Base-by-base conservation (phyloP, 257 asterid genomes). In the Salvia splendens region DNA sequence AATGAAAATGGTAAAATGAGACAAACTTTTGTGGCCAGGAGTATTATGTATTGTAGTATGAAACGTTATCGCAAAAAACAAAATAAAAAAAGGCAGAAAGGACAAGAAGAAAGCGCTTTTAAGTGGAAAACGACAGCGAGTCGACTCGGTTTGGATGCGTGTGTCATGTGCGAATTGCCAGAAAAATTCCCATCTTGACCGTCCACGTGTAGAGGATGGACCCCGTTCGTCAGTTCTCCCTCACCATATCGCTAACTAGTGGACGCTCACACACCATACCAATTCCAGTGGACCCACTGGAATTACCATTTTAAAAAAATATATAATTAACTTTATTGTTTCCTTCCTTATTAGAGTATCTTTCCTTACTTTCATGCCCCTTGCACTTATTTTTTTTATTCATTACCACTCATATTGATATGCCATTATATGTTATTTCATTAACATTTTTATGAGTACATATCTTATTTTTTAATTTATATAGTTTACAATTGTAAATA, bases 91-190 rank as follows among this genome's bases (percentile, higher is more conserved):
- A 11, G 28, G 33, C 4, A 9, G 40, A 28, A 61, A 51, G 38
- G 56, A 54, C 70, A 71, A 15, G 24, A 36, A 63, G 52, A 50
- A 45, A 54, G 35, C 45, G 45, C 20, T 35, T 42, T 51, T 36
- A 35, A 35, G 12, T 20, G 35, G 57, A 52, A 42, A 71, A 38
- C n/a, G 53, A 38, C 53, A 56, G 48, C 14, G 68, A 65, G 77
- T 73, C 76, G 70, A 71, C 71, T 71, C 77, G 50, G 67, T 53
- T 35, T 8, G 42, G 32, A 63, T 49, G 43, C 48, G 38, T 6
- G 10, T 65, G 66, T 48, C 76, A 54, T 16, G 65, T 17, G 53
- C 49, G 66, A 64, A 36, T 20, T 56, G 46, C 8, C 68, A 38
- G 77, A 71, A 53, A 62, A 42, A 51, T n/a, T 2, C 24, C 35